phyloP scores from a whole-genome alignment of 352 stramenopile genomes.

The Pythium phragmiticola region DNA sequence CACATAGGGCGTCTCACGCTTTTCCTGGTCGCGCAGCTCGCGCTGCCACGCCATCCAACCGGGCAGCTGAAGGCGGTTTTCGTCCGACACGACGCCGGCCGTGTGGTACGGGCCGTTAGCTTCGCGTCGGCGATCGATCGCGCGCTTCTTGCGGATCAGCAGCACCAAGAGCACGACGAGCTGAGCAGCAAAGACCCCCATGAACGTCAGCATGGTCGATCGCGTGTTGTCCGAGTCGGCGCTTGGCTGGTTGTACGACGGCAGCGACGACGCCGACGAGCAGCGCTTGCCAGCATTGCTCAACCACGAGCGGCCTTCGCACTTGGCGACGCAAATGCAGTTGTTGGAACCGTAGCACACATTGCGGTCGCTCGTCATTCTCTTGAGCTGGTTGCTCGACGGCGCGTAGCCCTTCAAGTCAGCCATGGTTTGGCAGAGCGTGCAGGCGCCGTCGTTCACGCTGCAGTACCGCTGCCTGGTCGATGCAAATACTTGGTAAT shows the following conservation, averaged over 20 bases:
- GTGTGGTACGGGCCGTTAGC: slow-evolving; percentile 30
- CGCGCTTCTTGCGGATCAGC: slow-evolving; percentile 8
- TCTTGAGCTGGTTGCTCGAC: slow-evolving; percentile 25
- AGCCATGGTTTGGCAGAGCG: slow-evolving; percentile 22
- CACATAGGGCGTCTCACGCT: slow-evolving; percentile 7
- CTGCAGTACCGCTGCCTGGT: slow-evolving; percentile 20
- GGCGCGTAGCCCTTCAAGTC: slow-evolving; percentile 21
- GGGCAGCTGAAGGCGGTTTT: slow-evolving; percentile 23
- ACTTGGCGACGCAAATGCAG: slow-evolving; percentile 26
- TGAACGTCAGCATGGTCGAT: slow-evolving; percentile 22
- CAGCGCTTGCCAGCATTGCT: slow-evolving; percentile 19
- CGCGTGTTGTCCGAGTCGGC: slow-evolving; percentile 17
- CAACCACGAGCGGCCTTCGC: slow-evolving; percentile 15
- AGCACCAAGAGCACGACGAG: slow-evolving; percentile 8
- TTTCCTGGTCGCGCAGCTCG: slow-evolving; percentile 21
- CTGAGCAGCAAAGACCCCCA: slow-evolving; percentile 14
- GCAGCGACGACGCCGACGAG: slow-evolving; percentile 11
- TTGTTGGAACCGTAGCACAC: slow-evolving; percentile 26
- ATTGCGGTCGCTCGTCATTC: slow-evolving; percentile 25
- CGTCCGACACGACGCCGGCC: not conserved
- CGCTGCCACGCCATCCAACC: slow-evolving; percentile 30
- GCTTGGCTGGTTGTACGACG: slow-evolving; percentile 20
- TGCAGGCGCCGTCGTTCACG: slow-evolving; percentile 20
- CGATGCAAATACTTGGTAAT: slow-evolving; percentile 16
- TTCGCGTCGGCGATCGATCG: slow-evolving; percentile 9